These are phyloP conservation scores for Anisogramma anomala DNA, from an alignment of 2,329 filamentous ascomycete species.

Conservation along the genomic window DNA sequence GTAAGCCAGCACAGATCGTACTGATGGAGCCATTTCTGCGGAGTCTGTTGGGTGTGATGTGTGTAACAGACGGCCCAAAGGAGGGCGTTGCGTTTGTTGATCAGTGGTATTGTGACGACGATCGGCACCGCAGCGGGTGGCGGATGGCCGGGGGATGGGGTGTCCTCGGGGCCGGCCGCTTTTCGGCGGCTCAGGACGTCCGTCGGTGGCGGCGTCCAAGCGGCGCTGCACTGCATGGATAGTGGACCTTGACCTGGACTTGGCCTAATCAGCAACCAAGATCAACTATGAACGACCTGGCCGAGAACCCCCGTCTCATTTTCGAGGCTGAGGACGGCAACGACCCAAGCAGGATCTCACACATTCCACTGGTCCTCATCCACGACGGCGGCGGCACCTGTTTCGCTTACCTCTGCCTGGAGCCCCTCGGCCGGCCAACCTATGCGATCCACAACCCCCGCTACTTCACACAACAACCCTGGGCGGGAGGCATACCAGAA, in stretches of 20 bases:
- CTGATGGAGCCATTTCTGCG: conserved; percentile 15
- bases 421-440: conserved; percentile 34
- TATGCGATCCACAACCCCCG: conserved; percentile 45
- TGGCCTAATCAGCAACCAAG: not conserved
- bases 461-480: conserved; percentile 35
- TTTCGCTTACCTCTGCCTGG: conserved; percentile 45
- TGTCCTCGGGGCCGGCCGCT: too few relatives aligned
- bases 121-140: too few relatives aligned
- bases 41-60: not conserved
- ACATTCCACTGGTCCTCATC: conserved; percentile 38
- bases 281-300: too few relatives aligned
- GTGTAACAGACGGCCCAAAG: conserved; percentile 2
- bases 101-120: too few relatives aligned
- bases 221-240: not conserved
- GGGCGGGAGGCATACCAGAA: conserved; percentile 40
- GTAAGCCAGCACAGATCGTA: conserved; percentile 24
- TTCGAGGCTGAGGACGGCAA: conserved; percentile 11
- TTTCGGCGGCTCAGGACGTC: too few relatives aligned
- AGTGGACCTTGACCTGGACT: not conserved
- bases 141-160: too few relatives aligned
- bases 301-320: conserved; percentile 11
- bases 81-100: too few relatives aligned
- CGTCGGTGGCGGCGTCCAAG: too few relatives aligned
- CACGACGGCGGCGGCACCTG: conserved; percentile 52
- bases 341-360: not conserved